These are phyloP conservation scores for Pleurotus salmoneostramineus DNA, from an alignment of 768 basidiomycete species.

Conservation along the genomic window DNA sequence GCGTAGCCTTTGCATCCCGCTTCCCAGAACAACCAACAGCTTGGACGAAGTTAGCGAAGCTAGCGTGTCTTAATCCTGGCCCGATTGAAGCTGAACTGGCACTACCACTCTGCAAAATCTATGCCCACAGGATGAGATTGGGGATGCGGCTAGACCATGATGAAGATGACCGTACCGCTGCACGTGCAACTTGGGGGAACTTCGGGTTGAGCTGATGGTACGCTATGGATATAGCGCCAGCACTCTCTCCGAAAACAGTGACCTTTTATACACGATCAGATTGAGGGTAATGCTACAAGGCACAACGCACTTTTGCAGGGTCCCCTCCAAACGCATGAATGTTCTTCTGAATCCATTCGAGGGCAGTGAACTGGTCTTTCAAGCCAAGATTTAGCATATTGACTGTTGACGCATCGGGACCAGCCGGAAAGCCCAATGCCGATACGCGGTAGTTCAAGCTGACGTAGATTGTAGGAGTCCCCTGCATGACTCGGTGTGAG, in stretches of 20 bases:
- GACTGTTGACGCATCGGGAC: too few species aligned
- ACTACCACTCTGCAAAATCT: conserved; percentile 43
- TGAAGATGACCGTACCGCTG: conserved; percentile 20
- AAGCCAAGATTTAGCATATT: too few species aligned
- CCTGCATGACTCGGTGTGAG: conserved; percentile 11
- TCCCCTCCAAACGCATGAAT: conserved; percentile 28
- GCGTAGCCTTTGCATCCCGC: conserved; percentile 16
- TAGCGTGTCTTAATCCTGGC: neutral
- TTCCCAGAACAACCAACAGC: neutral
- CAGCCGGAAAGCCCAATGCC: neutral
- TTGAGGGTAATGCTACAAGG: neutral
- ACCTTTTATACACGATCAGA: conserved; percentile 21
- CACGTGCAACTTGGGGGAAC: conserved; percentile 22
- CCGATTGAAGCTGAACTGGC: conserved; percentile 26
- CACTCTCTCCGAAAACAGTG: conserved; percentile 42
- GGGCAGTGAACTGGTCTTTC: too few species aligned
- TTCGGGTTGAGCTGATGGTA: conserved; percentile 29
- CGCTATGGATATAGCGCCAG: conserved; percentile 39
- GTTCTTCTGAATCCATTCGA: too few species aligned
- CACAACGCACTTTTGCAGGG: conserved; percentile 26
- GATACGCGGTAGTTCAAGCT: conserved; percentile 44
- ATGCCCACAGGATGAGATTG: neutral
- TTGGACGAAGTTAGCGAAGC: neutral
- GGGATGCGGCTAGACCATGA: neutral
- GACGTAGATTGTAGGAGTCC: conserved; percentile 40